These are phyloP conservation scores for Macrolepiota dolichaula DNA, from an alignment of 768 basidiomycete genomes.

Conservation along the genomic window DNA sequence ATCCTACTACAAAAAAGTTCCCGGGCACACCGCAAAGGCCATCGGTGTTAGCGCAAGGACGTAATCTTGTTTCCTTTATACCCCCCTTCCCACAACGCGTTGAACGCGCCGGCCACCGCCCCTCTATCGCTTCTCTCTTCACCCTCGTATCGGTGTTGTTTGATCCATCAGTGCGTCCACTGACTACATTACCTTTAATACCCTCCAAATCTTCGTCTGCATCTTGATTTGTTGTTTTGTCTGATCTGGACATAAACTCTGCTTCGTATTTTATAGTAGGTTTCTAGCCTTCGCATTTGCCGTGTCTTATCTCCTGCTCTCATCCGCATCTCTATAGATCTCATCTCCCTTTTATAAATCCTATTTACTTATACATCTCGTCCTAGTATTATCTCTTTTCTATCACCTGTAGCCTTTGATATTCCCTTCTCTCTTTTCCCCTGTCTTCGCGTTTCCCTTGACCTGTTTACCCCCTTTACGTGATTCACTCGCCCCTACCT, in stretches of 20 bases:
- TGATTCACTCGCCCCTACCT: slow-evolving; percentile 10
- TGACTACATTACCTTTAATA: slow-evolving; percentile 30
- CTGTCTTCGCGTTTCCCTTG: not conserved
- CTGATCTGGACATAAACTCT: slow-evolving; percentile 13
- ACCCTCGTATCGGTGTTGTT: slow-evolving; percentile 3
- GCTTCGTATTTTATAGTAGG: slow-evolving; percentile 14
- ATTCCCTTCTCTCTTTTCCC: slow-evolving; percentile 9
- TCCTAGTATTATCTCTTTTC: slow-evolving; percentile 3
- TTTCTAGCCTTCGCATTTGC: slow-evolving; percentile 3
- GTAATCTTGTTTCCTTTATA: not conserved
- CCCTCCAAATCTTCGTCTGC: slow-evolving; percentile 21
- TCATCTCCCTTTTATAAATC: slow-evolving; percentile 7
- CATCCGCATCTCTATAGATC: slow-evolving; percentile 15
- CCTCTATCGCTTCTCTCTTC: not conserved
- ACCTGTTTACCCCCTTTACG: slow-evolving; percentile 2
- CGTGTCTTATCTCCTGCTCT: not conserved
- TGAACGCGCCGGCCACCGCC: not conserved
- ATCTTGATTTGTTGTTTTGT: slow-evolving; percentile 13
- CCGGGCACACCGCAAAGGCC: slow-evolving; percentile 9
- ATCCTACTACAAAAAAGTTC: slow-evolving; percentile 16
- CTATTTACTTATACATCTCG: not conserved
- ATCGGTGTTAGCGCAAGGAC: slow-evolving; percentile 5
- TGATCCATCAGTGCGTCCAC: slow-evolving; percentile 15
- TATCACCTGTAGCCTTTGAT: slow-evolving; percentile 18
- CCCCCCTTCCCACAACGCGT: not conserved